Percentiles rank a stretch among this genome's conserved stretches.
These are phyloP conservation scores for Solanum hybrid DNA, from an alignment of 305 asterid genomes.

Conservation along the genomic window DNA sequence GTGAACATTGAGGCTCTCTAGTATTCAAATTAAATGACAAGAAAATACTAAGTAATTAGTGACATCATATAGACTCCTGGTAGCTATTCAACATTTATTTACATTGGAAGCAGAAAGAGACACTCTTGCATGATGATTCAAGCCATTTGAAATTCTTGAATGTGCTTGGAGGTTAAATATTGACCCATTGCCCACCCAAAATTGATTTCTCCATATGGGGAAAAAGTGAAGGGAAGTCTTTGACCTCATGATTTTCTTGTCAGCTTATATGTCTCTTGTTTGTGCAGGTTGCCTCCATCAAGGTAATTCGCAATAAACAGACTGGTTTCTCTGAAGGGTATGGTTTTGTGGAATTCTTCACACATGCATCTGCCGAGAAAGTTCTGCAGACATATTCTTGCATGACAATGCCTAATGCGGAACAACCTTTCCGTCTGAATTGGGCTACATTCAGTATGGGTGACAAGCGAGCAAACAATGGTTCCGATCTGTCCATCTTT, in stretches of 20 bases:
- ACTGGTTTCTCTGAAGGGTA: conserved; percentile 92
- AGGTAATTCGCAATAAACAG: conserved; percentile 90
- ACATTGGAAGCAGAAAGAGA: background rate
- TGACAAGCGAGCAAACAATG: conserved; percentile 66
- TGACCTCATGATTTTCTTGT: background rate
- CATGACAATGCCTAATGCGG: conserved; percentile 67
- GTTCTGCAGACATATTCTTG: conserved; percentile 52
- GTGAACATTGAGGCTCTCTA: background rate
- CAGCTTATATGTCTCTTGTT: background rate
- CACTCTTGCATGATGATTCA: background rate
- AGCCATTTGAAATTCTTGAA: background rate
- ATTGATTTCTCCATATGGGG: background rate
- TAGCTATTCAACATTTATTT: background rate
- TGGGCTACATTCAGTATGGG: conserved; percentile 99
- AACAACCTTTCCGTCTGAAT: conserved; percentile 76
- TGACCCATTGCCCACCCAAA: background rate
- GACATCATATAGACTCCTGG: background rate
- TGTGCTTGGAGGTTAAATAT: background rate
- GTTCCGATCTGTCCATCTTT: conserved; percentile 85
- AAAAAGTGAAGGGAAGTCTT: background rate
- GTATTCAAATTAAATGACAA: background rate
- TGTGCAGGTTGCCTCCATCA: conserved; percentile 71
- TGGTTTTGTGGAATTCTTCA: conserved; percentile 81
- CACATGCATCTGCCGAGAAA: conserved; percentile 79
- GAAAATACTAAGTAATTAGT: background rate